Conservation (phyloP, 345 rosid genomes). For the Gossypium anomalum region DNA sequence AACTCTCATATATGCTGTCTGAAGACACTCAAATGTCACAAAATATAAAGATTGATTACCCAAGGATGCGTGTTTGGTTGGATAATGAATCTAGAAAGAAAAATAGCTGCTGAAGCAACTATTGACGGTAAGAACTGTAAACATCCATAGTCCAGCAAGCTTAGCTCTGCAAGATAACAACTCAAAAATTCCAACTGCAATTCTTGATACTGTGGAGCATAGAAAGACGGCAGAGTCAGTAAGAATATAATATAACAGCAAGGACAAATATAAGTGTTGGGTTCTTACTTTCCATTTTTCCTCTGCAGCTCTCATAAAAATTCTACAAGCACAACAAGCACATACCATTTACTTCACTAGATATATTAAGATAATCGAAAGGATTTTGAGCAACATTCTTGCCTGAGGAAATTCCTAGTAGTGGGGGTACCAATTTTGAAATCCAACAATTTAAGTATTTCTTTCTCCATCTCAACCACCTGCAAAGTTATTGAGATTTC, state of each 20-base stretch:
- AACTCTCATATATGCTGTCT: neutral
- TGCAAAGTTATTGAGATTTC: conserved; percentile 17
- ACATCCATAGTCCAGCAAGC: conserved; percentile 61
- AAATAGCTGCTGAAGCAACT: conserved; percentile 58
- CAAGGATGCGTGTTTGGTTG: conserved; percentile 50
- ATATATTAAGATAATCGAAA: neutral
- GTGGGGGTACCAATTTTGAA: conserved; percentile 69
- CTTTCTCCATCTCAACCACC: conserved; percentile 62
- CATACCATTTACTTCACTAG: neutral
- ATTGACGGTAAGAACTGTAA: conserved; percentile 54
- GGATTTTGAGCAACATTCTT: conserved; percentile 11
- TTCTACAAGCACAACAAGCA: conserved; percentile 33
- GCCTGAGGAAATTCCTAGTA: conserved; percentile 50
- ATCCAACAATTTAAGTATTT: conserved; percentile 42
- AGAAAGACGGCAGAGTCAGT: neutral
- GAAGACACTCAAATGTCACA: neutral
- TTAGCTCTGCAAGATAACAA: conserved; percentile 61
- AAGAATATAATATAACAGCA: neutral
- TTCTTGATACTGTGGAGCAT: conserved; percentile 26
- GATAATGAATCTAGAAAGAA: conserved; percentile 49
- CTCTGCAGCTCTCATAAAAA: conserved; percentile 36
- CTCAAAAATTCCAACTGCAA: conserved; percentile 55
- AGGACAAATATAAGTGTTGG: neutral
- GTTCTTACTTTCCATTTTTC: conserved; percentile 39
- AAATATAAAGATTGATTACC: conserved; percentile 32